Percentiles rank a stretch among this genome's conserved stretches.
Conservation (phyloP, 1,284 basidiomycete genomes). For the Exobasidium rhododendri region DNA sequence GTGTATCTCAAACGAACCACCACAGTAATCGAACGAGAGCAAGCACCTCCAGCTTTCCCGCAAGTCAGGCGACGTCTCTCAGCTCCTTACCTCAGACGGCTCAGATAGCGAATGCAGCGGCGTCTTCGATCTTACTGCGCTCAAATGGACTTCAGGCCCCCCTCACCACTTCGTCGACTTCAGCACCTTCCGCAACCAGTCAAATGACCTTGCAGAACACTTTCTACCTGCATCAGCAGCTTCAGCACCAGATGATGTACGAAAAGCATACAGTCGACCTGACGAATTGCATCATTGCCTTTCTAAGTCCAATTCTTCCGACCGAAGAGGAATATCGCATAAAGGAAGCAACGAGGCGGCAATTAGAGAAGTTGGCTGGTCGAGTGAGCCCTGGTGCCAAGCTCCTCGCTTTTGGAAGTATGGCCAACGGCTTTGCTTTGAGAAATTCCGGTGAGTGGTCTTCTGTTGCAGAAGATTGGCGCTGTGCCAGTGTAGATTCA, state of each 20-base stretch:
- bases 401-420: constrained; percentile 82
- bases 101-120: background rate
- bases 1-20: too few relatives aligned
- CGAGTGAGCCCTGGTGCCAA: constrained; percentile 88
- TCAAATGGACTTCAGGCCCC: background rate
- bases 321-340: constrained; percentile 53
- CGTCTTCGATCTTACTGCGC: background rate
- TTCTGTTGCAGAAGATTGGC: background rate
- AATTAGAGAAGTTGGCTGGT: constrained; percentile 88
- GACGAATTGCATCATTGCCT: constrained; percentile 49
- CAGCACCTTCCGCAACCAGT: background rate
- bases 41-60: background rate
- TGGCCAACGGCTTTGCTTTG: constrained; percentile 88
- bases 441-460: constrained; percentile 76
- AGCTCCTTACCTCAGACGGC: background rate
- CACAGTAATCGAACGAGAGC: too few relatives aligned
- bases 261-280: constrained; percentile 50
- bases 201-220: background rate
- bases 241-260: constrained; percentile 15
- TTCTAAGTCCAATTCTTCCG: constrained; percentile 49
- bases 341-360: constrained; percentile 91
- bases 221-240: constrained; percentile 4
- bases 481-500: constrained; percentile 18
- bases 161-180: background rate
- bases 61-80: background rate